Conservation (phyloP, 768 basidiomycete genomes). For the Mycena galericulata region DNA sequence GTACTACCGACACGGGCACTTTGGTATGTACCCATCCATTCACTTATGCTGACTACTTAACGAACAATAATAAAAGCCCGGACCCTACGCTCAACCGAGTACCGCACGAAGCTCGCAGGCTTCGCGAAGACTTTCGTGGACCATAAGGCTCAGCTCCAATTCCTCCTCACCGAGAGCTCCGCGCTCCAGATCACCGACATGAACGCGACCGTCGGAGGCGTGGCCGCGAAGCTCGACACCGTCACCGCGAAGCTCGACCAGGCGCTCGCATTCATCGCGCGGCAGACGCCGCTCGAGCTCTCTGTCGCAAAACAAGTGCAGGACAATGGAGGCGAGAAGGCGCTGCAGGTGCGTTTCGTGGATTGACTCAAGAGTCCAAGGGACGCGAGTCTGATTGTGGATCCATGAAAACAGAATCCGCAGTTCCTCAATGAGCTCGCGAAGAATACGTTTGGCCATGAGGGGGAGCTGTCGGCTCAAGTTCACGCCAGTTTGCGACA, state of each 20-base stretch:
- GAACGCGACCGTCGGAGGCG: neutral
- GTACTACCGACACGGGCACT: slow-evolving; percentile 36
- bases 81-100: slow-evolving; percentile 32
- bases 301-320: slow-evolving; percentile 17
- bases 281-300: slow-evolving; percentile 24
- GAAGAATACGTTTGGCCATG: slow-evolving; percentile 6
- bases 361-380: neutral
- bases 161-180: slow-evolving; percentile 33
- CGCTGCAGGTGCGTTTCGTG: slow-evolving; percentile 15
- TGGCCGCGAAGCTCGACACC: slow-evolving; percentile 27
- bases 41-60: too few species aligned
- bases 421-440: slow-evolving; percentile 25
- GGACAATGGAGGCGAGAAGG: slow-evolving; percentile 19
- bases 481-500: slow-evolving; percentile 19
- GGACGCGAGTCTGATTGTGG: neutral
- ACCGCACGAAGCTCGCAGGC: slow-evolving; percentile 34
- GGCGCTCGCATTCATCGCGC: slow-evolving; percentile 4
- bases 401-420: slow-evolving; percentile 3
- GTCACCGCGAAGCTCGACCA: slow-evolving; percentile 11
- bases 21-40: slow-evolving; percentile 7
- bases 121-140: slow-evolving; percentile 29
- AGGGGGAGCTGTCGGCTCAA: slow-evolving; percentile 13
- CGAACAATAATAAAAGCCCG: too few species aligned
- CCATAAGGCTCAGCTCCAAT: slow-evolving; percentile 34
- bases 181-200: slow-evolving; percentile 30